phyloP scores from a whole-genome alignment of 768 basidiomycete species.

The Termitomyces sp. region DNA sequence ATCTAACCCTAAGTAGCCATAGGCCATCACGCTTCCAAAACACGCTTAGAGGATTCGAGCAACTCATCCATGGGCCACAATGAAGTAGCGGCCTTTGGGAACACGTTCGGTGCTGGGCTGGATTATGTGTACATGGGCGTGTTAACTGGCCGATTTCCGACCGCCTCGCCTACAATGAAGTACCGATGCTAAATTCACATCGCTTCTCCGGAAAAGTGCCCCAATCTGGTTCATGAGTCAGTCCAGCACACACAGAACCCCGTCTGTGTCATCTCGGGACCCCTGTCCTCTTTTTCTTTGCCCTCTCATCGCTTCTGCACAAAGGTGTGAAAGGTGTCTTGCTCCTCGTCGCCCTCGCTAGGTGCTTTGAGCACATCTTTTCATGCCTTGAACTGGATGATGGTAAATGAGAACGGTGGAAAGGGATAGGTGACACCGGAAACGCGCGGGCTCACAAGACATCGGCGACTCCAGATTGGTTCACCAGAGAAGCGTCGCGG shows the following conservation, averaged over 20 bases:
- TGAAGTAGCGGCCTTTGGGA: conserved; percentile 15
- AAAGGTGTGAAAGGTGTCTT: conserved; percentile 15
- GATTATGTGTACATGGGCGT: conserved; percentile 8
- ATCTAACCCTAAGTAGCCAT: conserved; percentile 56
- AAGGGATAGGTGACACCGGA: conserved; percentile 46
- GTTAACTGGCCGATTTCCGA: conserved; percentile 6
- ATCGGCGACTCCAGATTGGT: conserved; percentile 11
- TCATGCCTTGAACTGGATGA: conserved; percentile 13
- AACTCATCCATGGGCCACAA: conserved; percentile 17
- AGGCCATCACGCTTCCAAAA: conserved; percentile 25
- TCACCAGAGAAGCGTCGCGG: conserved; percentile 53
- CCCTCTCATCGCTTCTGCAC: conserved; percentile 18
- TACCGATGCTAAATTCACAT: conserved; percentile 24
- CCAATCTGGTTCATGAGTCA: conserved; percentile 17
- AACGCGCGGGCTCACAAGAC: conserved; percentile 31
- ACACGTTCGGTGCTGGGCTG: conserved; percentile 13
- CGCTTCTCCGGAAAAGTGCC: conserved; percentile 51
- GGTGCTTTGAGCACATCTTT: conserved; percentile 11
- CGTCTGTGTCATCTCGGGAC: conserved; percentile 49
- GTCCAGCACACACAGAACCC: conserved; percentile 35
- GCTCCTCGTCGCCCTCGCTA: conserved; percentile 17
- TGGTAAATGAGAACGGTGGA: conserved; percentile 10
- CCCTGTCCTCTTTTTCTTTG: conserved; percentile 24
- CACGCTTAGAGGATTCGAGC: conserved; percentile 22
- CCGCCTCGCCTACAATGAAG: conserved; percentile 33